These are phyloP conservation scores for Astraeus odoratus DNA, from an alignment of 768 basidiomycete genomes.

Conservation along the genomic window DNA sequence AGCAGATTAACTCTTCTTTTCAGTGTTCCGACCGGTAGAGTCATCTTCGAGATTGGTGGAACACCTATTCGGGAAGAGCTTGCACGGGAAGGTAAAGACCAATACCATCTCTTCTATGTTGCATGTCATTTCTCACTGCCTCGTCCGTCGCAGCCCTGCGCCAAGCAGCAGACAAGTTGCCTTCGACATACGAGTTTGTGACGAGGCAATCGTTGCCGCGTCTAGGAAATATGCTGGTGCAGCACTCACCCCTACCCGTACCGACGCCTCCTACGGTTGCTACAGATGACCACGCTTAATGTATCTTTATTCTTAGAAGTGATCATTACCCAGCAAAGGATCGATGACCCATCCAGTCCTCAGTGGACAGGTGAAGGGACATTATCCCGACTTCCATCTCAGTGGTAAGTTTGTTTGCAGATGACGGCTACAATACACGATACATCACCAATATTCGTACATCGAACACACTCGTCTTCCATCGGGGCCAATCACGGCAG, in stretches of 20 bases:
- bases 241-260: constrained; percentile 21
- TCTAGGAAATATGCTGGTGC: constrained; percentile 58
- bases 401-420: no score
- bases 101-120: background rate
- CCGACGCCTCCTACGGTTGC: background rate
- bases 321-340: background rate
- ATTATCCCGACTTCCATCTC: no score
- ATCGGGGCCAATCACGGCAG: constrained; percentile 54
- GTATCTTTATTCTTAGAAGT: background rate
- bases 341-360: no score
- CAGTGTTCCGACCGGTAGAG: constrained; percentile 82
- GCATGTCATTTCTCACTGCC: background rate
- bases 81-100: constrained; percentile 73
- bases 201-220: constrained; percentile 60
- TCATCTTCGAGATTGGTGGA: constrained; percentile 93
- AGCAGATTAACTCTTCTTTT: constrained; percentile 1
- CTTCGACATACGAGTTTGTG: constrained; percentile 85
- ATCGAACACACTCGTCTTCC: background rate
- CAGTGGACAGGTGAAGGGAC: no score
- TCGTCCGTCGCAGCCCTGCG: constrained; percentile 56
- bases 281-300: no score
- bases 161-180: constrained; percentile 82
- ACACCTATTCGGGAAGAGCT: constrained; percentile 85
- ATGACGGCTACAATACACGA: no score
- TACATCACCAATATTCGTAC: no score